phyloP scores from a whole-genome alignment of 257 asterid species.

The Dorcoceras hygrometricum region DNA sequence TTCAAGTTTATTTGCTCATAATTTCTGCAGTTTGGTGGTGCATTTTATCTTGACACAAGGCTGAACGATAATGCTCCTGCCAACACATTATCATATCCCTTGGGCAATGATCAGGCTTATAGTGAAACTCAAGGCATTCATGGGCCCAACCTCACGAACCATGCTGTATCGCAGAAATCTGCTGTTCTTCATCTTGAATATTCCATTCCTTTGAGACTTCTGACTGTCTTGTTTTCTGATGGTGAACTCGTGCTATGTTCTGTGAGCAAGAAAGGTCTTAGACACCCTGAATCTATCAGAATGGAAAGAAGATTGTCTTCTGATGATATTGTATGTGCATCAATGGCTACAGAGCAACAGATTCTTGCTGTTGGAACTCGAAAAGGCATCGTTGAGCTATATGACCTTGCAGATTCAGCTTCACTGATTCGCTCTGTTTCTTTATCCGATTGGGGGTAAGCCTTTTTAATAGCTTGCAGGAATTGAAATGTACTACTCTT shows the following conservation, averaged over 20 bases:
- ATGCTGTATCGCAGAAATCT: conserved; percentile 37
- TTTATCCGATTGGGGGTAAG: conserved; percentile 98
- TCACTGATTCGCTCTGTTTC: conserved; percentile 79
- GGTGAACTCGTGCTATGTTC: conserved; percentile 78
- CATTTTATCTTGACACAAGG: conserved; percentile 54
- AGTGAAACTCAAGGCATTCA: conserved; percentile 41
- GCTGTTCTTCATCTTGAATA: conserved; percentile 77
- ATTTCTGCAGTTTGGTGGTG: conserved; percentile 69
- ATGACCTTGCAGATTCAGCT: conserved; percentile 81
- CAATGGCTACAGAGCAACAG: conserved; percentile 94
- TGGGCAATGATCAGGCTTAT: conserved; percentile 61
- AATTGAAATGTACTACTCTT: conserved; percentile 23
- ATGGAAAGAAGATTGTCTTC: conserved; percentile 69
- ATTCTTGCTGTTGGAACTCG: conserved; percentile 95
- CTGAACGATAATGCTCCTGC: conserved; percentile 39
- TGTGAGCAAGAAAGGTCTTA: conserved; percentile 90
- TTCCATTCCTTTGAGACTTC: conserved; percentile 52
- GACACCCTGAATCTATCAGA: conserved; percentile 57
- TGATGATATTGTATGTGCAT: conserved; percentile 76
- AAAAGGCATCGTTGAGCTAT: conserved; percentile 81
- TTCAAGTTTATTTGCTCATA: conserved; percentile 19
- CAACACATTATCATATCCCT: conserved; percentile 43
- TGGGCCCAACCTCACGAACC: conserved; percentile 34
- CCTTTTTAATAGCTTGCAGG: conserved; percentile 24
- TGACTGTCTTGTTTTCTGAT: conserved; percentile 72